Conservation (phyloP, 352 stramenopile genomes). For the Globisporangium echinulatum region DNA sequence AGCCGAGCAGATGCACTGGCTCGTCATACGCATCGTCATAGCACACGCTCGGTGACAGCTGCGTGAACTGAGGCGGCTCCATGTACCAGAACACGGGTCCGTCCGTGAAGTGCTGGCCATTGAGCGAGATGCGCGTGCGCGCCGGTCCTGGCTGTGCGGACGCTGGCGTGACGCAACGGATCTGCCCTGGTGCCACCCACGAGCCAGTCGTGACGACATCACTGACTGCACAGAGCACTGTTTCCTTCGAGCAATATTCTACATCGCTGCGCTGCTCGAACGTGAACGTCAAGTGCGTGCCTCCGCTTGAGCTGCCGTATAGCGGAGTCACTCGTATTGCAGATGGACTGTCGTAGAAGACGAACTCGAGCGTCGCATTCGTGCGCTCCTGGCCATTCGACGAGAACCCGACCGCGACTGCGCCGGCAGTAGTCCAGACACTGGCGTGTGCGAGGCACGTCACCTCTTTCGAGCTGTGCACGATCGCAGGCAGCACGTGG, state of each 20-base stretch:
- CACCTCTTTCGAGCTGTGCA: slow-evolving; percentile 23
- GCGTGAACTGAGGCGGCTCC: slow-evolving; percentile 16
- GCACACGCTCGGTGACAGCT: slow-evolving; percentile 18
- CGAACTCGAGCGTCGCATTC: slow-evolving; percentile 12
- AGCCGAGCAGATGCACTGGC: slow-evolving; percentile 18
- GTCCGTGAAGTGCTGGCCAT: slow-evolving; percentile 35
- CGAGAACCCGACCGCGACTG: slow-evolving; percentile 20
- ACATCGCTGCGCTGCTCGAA: slow-evolving; percentile 9
- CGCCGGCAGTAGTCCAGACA: slow-evolving; percentile 11
- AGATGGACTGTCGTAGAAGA: slow-evolving; percentile 23
- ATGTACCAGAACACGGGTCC: slow-evolving; percentile 36
- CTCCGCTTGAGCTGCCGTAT: slow-evolving; percentile 14
- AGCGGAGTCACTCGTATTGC: slow-evolving; percentile 4
- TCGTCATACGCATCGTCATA: slow-evolving; percentile 9
- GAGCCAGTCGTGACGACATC: slow-evolving; percentile 7
- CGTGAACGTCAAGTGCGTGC: slow-evolving; percentile 22
- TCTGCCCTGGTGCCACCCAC: slow-evolving; percentile 1
- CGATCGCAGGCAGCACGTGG: slow-evolving; percentile 20
- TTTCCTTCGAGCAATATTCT: slow-evolving; percentile 4
- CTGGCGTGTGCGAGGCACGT: slow-evolving; percentile 25
- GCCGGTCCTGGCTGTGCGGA: slow-evolving; percentile 4
- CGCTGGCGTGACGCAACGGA: slow-evolving; percentile 10
- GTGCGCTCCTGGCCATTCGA: slow-evolving; percentile 32
- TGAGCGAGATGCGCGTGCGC: slow-evolving; percentile 21
- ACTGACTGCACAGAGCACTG: slow-evolving; percentile 20